Base-by-base conservation (phyloP, 768 basidiomycete species). In the Naganishia kalamii region DNA sequence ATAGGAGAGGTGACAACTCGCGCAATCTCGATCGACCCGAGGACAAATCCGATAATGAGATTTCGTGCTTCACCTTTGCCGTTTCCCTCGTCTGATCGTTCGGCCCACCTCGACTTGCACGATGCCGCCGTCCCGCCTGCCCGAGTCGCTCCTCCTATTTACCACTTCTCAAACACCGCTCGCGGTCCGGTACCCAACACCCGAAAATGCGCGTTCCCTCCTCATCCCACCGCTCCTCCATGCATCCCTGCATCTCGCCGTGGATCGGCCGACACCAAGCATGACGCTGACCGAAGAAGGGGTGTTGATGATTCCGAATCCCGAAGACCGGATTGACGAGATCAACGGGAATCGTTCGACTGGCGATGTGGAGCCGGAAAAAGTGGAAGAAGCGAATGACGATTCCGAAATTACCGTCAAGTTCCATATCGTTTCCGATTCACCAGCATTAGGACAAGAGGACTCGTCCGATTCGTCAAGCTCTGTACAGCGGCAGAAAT, bases 101-200 rank as follows among this genome's bases (percentile, higher is more conserved):
- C 33, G 11, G 23, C 17, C 44, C 43, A 41, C 50, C 21, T n/a
- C 41, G n/a, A n/a, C n/a, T n/a, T n/a, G n/a, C n/a, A 30, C 25
- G n/a, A 43, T 41, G 48, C 23, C 27, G 21, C 46, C 62, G 4
- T 41, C 51, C 6, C 25, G 15, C 1, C 33, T 37, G 13, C 61
- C 70, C 10, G 57, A 69, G 4, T 57, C 63, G 4, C 67, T 75
- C 32, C 51, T 69, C 49, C 44, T 77, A 48, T 70, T 74, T 60
- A 77, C 74, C 6, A 75, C 72, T 5, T 71, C 76, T 15, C 72
- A 72, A 59, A 69, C 70, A 0, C 72, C 76, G 11, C 67, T 76
- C 21, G 61, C 70, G 35, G 48, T 65, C 4, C 74, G 74, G 23
- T 77, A 74, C 51, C 66, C 74, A 3, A 66, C 68, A 35, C 75